phyloP scores from a whole-genome alignment of 352 stramenopile genomes.

The Globisporangium lucens region DNA sequence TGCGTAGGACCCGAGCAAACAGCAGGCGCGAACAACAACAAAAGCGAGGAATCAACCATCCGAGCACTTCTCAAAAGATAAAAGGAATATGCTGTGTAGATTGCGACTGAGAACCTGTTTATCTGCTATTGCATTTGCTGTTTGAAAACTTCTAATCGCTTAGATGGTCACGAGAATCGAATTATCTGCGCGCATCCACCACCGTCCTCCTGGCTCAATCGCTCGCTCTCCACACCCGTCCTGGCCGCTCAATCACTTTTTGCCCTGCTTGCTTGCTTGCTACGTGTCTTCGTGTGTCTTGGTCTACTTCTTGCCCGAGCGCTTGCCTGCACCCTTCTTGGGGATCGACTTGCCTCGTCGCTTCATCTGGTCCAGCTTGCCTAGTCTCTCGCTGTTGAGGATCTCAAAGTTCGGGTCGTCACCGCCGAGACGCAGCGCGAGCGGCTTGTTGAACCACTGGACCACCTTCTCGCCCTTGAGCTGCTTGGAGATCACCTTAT shows the following conservation, averaged over 20 bases:
- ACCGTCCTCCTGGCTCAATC: not conserved
- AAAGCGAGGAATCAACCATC: no score
- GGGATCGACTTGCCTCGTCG: constrained; percentile 81
- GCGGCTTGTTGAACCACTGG: constrained; percentile 86
- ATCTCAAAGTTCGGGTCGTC: constrained; percentile 87
- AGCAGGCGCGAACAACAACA: no score
- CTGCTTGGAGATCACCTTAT: constrained; percentile 89
- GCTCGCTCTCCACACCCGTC: not conserved
- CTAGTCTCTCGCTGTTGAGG: constrained; percentile 70
- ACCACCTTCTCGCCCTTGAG: constrained; percentile 84
- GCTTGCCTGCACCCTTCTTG: constrained; percentile 88
- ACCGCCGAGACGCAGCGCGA: constrained; percentile 65
- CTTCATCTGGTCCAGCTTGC: constrained; percentile 84
- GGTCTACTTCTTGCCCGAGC: constrained; percentile 71
- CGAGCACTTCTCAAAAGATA: no score
- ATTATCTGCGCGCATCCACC: no score
- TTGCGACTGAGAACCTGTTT: no score
- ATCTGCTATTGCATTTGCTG: no score
- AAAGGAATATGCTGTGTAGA: no score
- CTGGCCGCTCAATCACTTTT: not conserved
- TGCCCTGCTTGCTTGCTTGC: not conserved
- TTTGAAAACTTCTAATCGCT: no score
- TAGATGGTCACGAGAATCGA: no score
- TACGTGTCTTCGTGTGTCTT: not conserved
- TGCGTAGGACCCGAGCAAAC: no score